phyloP scores from a whole-genome alignment of 2,329 filamentous ascomycete genomes.

The Aspergillus floridensis region DNA sequence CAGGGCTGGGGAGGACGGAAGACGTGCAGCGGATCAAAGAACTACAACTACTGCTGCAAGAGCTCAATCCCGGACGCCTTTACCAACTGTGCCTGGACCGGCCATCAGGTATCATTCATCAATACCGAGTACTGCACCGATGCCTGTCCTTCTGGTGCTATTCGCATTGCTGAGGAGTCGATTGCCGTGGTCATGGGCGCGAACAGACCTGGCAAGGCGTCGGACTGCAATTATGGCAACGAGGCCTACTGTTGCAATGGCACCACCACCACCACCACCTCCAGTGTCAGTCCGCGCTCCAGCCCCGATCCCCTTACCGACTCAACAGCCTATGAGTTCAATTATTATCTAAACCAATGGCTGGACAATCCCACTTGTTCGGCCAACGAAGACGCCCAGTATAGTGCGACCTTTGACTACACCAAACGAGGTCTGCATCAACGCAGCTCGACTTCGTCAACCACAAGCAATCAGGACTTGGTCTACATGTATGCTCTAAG shows the following conservation, averaged over 20 bases:
- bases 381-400: not conserved
- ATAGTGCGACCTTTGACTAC: not conserved
- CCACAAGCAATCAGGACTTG: not conserved
- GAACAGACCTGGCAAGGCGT: not conserved
- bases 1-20: not conserved
- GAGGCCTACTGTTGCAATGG: conserved; percentile 4
- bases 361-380: not conserved
- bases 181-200: not conserved
- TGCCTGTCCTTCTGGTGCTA: not conserved
- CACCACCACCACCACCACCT: not conserved
- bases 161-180: not conserved
- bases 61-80: not conserved
- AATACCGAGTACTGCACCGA: not conserved
- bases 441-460: not conserved
- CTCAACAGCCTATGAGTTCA: not conserved
- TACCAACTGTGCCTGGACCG: not conserved
- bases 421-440: not conserved
- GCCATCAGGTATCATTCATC: not conserved
- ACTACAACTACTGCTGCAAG: not conserved
- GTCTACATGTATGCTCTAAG: too few relatives aligned
- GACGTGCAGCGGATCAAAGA: not conserved
- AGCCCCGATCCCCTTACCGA: not conserved
- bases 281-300: not conserved
- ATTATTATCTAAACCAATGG: not conserved
- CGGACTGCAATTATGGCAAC: not conserved